Percentiles rank a stretch among this genome's conserved stretches.
phyloP scores from a whole-genome alignment of 2,329 filamentous ascomycete genomes.

The Aaosphaeria arxii region DNA sequence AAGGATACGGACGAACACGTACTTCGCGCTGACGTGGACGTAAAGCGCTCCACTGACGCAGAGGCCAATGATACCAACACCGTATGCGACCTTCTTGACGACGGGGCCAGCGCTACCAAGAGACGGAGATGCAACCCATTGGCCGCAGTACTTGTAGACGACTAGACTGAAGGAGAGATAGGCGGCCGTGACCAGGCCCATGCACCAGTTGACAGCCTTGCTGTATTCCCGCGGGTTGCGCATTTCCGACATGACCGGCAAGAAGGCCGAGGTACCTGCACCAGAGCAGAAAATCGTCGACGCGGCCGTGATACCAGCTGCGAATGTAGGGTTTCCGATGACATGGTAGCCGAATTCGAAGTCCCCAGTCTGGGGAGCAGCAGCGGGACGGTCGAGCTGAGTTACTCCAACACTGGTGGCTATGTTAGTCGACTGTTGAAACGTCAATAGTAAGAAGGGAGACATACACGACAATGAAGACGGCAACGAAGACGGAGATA shows the following conservation, averaged over 20 bases:
- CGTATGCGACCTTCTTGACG: constrained; percentile 62
- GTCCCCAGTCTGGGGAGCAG: constrained; percentile 55
- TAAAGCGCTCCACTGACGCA: constrained; percentile 50
- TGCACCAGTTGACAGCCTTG: constrained; percentile 59
- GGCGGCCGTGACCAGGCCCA: constrained; percentile 55
- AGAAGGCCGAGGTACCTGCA: constrained; percentile 58
- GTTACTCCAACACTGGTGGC: constrained; percentile 49
- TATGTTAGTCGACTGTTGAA: too few relatives aligned
- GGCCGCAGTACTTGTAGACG: constrained; percentile 60
- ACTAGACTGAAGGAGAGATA: constrained; percentile 59
- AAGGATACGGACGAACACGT: constrained; percentile 55
- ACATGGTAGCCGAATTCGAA: constrained; percentile 58
- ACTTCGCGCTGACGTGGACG: constrained; percentile 53
- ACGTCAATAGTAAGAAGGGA: too few relatives aligned
- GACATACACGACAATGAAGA: constrained; percentile 50
- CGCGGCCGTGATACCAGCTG: constrained; percentile 53
- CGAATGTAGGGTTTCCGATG: constrained; percentile 56
- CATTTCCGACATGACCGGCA: constrained; percentile 66
- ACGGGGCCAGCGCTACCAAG: constrained; percentile 59
- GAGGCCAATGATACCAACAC: constrained; percentile 56
- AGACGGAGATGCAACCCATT: constrained; percentile 61
- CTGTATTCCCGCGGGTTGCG: constrained; percentile 56
- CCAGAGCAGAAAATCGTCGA: constrained; percentile 59
- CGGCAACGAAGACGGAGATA: constrained; percentile 54
- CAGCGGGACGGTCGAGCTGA: constrained; percentile 53